These are phyloP conservation scores for Penicillium malachiteum DNA, from an alignment of 495 filamentous ascomycete species.

Conservation along the genomic window DNA sequence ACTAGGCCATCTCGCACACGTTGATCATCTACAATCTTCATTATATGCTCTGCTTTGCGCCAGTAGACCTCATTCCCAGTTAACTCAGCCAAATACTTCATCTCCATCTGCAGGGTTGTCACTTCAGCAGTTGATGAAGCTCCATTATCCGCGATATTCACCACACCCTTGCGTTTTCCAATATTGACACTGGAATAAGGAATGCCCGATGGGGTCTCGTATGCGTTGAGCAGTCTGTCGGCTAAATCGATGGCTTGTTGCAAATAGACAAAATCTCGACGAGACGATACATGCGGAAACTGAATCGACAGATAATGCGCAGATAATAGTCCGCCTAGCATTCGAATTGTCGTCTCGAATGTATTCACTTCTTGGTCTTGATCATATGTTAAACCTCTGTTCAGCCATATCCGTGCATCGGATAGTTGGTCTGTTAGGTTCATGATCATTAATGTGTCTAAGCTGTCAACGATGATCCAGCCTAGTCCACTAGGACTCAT, in stretches of 20 bases:
- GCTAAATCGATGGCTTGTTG: slow-evolving; percentile 83
- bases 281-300: slow-evolving; percentile 55
- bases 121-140: slow-evolving; percentile 85
- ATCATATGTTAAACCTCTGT: slow-evolving; percentile 66
- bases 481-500: slow-evolving; percentile 69
- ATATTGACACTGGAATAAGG: slow-evolving; percentile 81
- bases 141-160: slow-evolving; percentile 71
- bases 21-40: slow-evolving; percentile 78
- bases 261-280: slow-evolving; percentile 73
- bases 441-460: slow-evolving; percentile 90
- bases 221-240: slow-evolving; percentile 72
- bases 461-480: slow-evolving; percentile 85
- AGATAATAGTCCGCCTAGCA: slow-evolving; percentile 81
- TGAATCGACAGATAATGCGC: slow-evolving; percentile 76
- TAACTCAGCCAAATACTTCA: slow-evolving; percentile 83
- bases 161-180: slow-evolving; percentile 59
- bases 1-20: slow-evolving; percentile 68
- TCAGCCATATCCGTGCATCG: slow-evolving; percentile 76
- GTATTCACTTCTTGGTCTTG: slow-evolving; percentile 85
- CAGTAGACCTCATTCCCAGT: slow-evolving; percentile 80
- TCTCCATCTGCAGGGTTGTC: slow-evolving; percentile 78
- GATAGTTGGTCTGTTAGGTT: slow-evolving; percentile 73
- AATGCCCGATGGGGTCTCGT: slow-evolving; percentile 71
- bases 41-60: slow-evolving; percentile 78
- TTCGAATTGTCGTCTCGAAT: slow-evolving; percentile 88